Evolutionary conservation across 768 basidiomycete genomes (phyloP).

Genomic region (Xerocomellus dryophilus): DNA sequence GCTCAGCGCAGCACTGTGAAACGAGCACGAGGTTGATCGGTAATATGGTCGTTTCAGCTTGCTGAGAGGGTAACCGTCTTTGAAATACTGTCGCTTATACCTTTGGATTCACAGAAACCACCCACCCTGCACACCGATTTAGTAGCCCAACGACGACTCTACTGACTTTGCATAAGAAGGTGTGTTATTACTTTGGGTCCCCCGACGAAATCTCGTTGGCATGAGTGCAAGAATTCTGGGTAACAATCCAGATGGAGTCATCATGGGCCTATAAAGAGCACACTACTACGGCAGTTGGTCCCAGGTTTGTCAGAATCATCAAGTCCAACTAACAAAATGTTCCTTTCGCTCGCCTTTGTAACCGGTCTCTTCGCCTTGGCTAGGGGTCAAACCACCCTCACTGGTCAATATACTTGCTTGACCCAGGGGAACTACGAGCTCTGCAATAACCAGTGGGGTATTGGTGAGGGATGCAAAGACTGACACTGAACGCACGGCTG

Average conservation of each 20-base stretch:
- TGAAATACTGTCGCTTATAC: too few relatives aligned
- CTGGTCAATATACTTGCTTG: conserved; percentile 43
- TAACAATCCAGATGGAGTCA: not conserved
- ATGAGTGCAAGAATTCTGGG: not conserved
- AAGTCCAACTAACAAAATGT: conserved; percentile 7
- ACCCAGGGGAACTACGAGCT: conserved; percentile 48
- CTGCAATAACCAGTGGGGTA: conserved; percentile 59
- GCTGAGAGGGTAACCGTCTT: too few relatives aligned
- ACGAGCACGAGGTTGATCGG: too few relatives aligned
- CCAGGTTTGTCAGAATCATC: not conserved
- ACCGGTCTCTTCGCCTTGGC: conserved; percentile 8
- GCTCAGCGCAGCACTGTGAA: too few relatives aligned
- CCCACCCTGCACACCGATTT: not conserved
- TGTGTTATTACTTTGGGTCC: not conserved
- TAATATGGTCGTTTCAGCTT: too few relatives aligned
- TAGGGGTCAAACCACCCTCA: conserved; percentile 24
- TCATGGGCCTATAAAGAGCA: conserved; percentile 6
- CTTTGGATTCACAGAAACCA: not conserved
- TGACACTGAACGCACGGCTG: not conserved
- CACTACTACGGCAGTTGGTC: not conserved
- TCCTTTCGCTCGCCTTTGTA: conserved; percentile 12
- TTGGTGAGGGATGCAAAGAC: conserved; percentile 27
- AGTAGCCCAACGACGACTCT: not conserved
- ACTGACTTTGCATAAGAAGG: conserved; percentile 3
- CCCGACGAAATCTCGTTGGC: not conserved